A percentile compares a stretch with the other conserved stretches of the same genome.
Evolutionary conservation across 768 basidiomycete genomes (phyloP).

Genomic region (Pulveroboletus sp.): DNA sequence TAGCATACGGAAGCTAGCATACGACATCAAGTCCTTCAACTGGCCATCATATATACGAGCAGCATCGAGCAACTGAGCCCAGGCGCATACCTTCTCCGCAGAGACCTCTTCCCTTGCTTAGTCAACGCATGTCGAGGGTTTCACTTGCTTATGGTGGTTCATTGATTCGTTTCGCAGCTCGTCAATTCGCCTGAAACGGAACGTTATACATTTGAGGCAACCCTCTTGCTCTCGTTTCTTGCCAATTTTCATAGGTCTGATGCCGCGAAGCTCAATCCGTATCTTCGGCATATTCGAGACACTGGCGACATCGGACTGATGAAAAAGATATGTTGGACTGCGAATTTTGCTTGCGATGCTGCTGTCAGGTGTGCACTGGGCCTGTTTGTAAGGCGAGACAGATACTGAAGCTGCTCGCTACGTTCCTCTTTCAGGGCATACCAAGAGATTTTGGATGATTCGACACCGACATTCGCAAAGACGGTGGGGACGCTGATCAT

Average conservation of each 20-base stretch:
- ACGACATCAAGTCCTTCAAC: conserved; percentile 52
- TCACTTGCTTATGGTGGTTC: neutral
- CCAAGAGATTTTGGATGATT: conserved; percentile 50
- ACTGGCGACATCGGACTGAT: conserved; percentile 47
- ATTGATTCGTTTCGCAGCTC: conserved; percentile 35
- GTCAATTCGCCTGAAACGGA: conserved; percentile 52
- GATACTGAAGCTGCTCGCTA: neutral
- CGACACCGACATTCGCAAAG: conserved; percentile 44
- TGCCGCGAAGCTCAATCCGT: conserved; percentile 64
- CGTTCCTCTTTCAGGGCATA: conserved; percentile 42
- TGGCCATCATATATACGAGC: conserved; percentile 55
- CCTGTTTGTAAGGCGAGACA: neutral
- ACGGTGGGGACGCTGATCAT: conserved; percentile 49
- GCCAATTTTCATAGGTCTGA: conserved; percentile 72
- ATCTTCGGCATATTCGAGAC: conserved; percentile 48
- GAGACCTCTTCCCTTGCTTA: conserved; percentile 55
- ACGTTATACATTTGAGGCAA: conserved; percentile 54
- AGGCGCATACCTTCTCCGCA: conserved; percentile 64
- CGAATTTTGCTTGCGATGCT: conserved; percentile 46
- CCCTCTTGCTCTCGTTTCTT: conserved; percentile 55
- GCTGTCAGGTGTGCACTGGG: conserved; percentile 42
- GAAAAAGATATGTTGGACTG: conserved; percentile 53
- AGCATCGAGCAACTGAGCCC: conserved; percentile 61
- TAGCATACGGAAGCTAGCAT: conserved; percentile 33
- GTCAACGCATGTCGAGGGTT: conserved; percentile 35